Conservation (phyloP, 805 yeast species). For the Myxozyma nipponensis region DNA sequence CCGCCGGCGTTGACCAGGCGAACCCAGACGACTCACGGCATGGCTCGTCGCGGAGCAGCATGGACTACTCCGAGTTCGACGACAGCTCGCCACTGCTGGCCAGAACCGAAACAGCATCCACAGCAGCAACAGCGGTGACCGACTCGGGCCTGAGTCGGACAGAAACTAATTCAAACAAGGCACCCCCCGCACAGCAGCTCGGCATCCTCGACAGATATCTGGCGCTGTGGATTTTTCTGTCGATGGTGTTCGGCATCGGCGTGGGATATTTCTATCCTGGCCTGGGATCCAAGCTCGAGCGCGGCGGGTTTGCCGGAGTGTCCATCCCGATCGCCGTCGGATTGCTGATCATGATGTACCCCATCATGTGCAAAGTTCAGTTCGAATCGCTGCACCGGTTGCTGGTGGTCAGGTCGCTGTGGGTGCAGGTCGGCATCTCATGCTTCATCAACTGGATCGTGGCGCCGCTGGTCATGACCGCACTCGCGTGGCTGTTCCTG, state of each 20-base stretch:
- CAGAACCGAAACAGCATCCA: conserved; percentile 6
- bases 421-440: conserved; percentile 41
- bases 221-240: conserved; percentile 32
- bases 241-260: conserved; percentile 32
- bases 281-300: conserved; percentile 24
- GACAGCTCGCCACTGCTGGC: conserved; percentile 15
- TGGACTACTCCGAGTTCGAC: conserved; percentile 11
- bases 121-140: conserved; percentile 8
- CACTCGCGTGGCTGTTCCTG: conserved; percentile 50
- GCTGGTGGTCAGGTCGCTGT: conserved; percentile 29
- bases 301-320: conserved; percentile 31
- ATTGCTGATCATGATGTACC: conserved; percentile 53
- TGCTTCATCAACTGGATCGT: conserved; percentile 52
- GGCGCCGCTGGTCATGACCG: conserved; percentile 56
- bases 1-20: not conserved
- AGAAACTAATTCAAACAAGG: conserved; percentile 12
- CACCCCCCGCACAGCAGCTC: conserved; percentile 21
- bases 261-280: conserved; percentile 31
- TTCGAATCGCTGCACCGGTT: conserved; percentile 45
- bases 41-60: conserved; percentile 10
- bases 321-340: conserved; percentile 42
- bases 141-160: conserved; percentile 5
- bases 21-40: not conserved
- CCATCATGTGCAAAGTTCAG: conserved; percentile 52
- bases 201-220: conserved; percentile 29